Conservation (phyloP, 202 grass and related monocot genomes). For the Carex arenaria region DNA sequence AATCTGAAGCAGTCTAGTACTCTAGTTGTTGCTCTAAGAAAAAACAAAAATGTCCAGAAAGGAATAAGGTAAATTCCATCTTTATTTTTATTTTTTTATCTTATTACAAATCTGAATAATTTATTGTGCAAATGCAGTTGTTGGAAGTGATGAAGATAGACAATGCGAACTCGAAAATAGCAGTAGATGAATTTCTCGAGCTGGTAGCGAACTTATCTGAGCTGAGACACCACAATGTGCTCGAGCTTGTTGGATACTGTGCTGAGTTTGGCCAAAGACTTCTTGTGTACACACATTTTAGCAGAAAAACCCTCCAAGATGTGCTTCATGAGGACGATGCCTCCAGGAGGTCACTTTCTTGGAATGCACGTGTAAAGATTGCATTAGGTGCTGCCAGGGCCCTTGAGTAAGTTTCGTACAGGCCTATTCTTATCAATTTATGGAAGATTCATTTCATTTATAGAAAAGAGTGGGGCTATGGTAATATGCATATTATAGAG, state of each 20-base stretch:
- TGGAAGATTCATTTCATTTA: not conserved
- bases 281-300: slow-evolving; percentile 82
- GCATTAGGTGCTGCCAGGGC: slow-evolving; percentile 85
- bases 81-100: not conserved
- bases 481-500: no score
- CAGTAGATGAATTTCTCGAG: slow-evolving; percentile 72
- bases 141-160: slow-evolving; percentile 87
- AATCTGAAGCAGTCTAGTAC: not conserved
- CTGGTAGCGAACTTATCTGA: slow-evolving; percentile 41
- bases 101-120: not conserved
- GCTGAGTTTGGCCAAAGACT: slow-evolving; percentile 76
- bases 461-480: not conserved
- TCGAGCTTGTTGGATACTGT: slow-evolving; percentile 86
- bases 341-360: slow-evolving; percentile 35
- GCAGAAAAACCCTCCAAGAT: slow-evolving; percentile 71
- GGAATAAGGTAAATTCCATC: not conserved
- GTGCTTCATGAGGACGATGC: slow-evolving; percentile 57
- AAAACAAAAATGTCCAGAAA: not conserved
- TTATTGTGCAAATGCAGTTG: slow-evolving; percentile 39
- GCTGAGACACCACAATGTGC: slow-evolving; percentile 65
- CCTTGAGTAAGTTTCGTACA: slow-evolving; percentile 62
- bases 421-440: not conserved
- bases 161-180: slow-evolving; percentile 59
- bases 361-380: slow-evolving; percentile 69
- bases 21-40: not conserved